These are phyloP conservation scores for Rhododendron henanense DNA, from an alignment of 148 eudicot genomes.

Conservation along the genomic window DNA sequence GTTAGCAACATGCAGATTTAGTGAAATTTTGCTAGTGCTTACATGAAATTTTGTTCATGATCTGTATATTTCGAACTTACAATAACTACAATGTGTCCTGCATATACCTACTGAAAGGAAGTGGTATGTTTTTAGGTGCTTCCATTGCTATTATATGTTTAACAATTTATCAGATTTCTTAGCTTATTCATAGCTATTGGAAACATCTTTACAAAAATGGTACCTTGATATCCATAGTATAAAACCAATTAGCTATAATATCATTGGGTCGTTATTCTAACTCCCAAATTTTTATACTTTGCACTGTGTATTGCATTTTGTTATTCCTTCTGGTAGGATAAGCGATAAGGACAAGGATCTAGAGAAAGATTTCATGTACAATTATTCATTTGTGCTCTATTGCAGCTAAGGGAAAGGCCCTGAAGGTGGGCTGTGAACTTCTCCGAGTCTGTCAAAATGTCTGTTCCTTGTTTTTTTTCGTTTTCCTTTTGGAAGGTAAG, in stretches of 20 bases:
- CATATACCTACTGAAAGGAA: background rate
- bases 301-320: background rate
- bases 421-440: background rate
- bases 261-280: background rate
- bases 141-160: background rate
- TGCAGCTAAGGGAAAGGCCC: background rate
- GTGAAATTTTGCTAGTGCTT: background rate
- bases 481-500: background rate
- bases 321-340: background rate
- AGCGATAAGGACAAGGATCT: background rate
- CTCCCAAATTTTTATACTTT: background rate
- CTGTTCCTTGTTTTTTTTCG: background rate
- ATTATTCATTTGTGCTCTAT: background rate
- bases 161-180: background rate
- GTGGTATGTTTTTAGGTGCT: background rate
- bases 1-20: background rate
- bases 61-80: background rate
- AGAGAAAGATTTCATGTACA: background rate
- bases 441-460: background rate
- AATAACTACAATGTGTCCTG: background rate
- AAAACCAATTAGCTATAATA: background rate
- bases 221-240: background rate
- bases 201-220: background rate
- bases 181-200: background rate
- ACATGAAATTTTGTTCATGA: background rate